A percentile compares a stretch with the other conserved stretches of the same genome.
phyloP scores from a whole-genome alignment of 2,329 filamentous ascomycete species.

The Epichloe bromicola region DNA sequence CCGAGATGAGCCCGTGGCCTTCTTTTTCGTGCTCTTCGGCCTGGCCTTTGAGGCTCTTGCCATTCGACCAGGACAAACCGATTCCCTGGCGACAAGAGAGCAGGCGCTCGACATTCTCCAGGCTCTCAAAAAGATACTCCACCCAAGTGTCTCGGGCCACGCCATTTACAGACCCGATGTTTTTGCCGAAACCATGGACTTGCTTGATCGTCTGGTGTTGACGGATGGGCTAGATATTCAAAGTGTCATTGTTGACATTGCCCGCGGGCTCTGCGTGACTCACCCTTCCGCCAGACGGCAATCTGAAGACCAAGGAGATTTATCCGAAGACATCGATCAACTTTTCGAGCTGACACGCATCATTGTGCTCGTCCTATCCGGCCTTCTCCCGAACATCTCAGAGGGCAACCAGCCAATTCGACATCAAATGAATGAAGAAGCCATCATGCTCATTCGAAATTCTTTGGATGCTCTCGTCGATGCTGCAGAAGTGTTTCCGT shows the following conservation, averaged over 20 bases:
- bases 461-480: constrained; percentile 83
- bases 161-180: constrained; percentile 93
- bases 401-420: constrained; percentile 53
- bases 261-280: constrained; percentile 74
- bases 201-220: constrained; percentile 80
- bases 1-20: constrained; percentile 90
- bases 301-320: constrained; percentile 50
- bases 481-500: constrained; percentile 87
- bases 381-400: constrained; percentile 70
- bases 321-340: constrained; percentile 96
- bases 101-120: constrained; percentile 81
- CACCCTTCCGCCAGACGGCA: constrained; percentile 69
- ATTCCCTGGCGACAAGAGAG: constrained; percentile 52
- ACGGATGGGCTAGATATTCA: constrained; percentile 86
- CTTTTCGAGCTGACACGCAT: constrained; percentile 93
- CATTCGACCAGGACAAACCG: constrained; percentile 46
- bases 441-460: constrained; percentile 63
- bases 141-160: constrained; percentile 87
- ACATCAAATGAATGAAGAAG: constrained; percentile 76
- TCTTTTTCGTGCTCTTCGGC: constrained; percentile 97
- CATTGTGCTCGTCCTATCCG: constrained; percentile 83
- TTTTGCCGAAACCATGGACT: constrained; percentile 94
- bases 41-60: constrained; percentile 93
- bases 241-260: constrained; percentile 85
- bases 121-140: constrained; percentile 86